A percentile compares a stretch with the other conserved stretches of the same genome.
Conservation (phyloP, 352 stramenopile genomes). For the Globisporangium yorkense region DNA sequence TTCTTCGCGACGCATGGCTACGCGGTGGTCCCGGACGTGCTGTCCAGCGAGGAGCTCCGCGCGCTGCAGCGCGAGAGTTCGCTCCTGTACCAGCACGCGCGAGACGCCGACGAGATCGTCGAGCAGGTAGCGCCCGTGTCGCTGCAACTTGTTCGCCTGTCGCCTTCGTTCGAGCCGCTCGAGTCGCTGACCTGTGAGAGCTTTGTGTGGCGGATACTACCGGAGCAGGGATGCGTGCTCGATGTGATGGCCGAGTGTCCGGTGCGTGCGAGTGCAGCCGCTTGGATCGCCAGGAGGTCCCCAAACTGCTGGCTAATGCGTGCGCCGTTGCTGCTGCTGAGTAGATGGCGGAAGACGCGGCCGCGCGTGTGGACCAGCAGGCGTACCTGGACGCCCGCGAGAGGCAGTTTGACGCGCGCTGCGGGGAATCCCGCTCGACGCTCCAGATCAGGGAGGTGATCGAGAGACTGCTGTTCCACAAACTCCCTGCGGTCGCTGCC, state of each 20-base stretch:
- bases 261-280: constrained; percentile 13
- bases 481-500: constrained; percentile 22
- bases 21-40: constrained; percentile 22
- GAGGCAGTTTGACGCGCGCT: constrained; percentile 13
- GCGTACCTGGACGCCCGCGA: constrained; percentile 25
- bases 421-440: not conserved
- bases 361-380: constrained; percentile 15
- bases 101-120: constrained; percentile 14
- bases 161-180: too few relatives aligned
- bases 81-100: constrained; percentile 14
- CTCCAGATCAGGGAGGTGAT: constrained; percentile 12
- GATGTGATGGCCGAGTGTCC: constrained; percentile 52
- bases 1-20: constrained; percentile 17
- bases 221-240: constrained; percentile 41
- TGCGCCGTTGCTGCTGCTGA: not conserved
- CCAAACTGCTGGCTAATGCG: not conserved
- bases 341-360: constrained; percentile 39
- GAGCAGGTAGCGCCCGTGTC: constrained; percentile 13
- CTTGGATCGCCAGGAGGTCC: too few relatives aligned
- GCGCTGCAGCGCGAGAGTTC: constrained; percentile 34
- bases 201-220: too few relatives aligned
- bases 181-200: too few relatives aligned
- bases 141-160: too few relatives aligned
- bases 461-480: constrained; percentile 32
- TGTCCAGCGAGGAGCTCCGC: constrained; percentile 30